A percentile compares a stretch with the other conserved stretches of the same genome.
These are phyloP conservation scores for Choiromyces venosus DNA, from an alignment of 495 filamentous ascomycete species.

Conservation along the genomic window DNA sequence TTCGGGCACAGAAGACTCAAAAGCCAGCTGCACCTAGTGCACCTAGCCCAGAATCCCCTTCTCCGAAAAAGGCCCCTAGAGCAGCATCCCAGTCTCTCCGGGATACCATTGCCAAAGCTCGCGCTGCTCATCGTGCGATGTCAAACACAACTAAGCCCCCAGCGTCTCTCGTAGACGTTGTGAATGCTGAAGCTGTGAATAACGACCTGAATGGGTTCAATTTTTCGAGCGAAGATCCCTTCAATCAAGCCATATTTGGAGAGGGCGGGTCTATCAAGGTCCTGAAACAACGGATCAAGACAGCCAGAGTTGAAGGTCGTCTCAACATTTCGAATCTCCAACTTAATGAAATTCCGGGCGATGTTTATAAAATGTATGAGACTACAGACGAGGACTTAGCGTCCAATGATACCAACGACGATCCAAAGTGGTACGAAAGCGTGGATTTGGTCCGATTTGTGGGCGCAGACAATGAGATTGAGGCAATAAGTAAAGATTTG, in stretches of 20 bases:
- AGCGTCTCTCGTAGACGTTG: slow-evolving; percentile 38
- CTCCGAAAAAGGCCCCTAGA: slow-evolving; percentile 50
- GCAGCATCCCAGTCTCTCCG: slow-evolving; percentile 67
- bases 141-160: slow-evolving; percentile 47
- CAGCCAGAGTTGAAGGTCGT: slow-evolving; percentile 71
- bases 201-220: slow-evolving; percentile 52
- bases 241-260: slow-evolving; percentile 59
- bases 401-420: slow-evolving; percentile 48
- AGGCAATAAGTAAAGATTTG: slow-evolving; percentile 61
- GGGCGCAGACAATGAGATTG: slow-evolving; percentile 87
- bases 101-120: slow-evolving; percentile 90
- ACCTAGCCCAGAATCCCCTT: slow-evolving; percentile 34
- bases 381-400: slow-evolving; percentile 55
- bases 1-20: slow-evolving; percentile 12
- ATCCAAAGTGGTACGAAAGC: slow-evolving; percentile 78
- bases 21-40: background rate
- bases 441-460: slow-evolving; percentile 86
- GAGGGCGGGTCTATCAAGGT: slow-evolving; percentile 54
- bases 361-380: slow-evolving; percentile 83
- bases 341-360: slow-evolving; percentile 69
- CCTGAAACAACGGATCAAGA: slow-evolving; percentile 66
- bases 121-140: slow-evolving; percentile 64
- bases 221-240: slow-evolving; percentile 59
- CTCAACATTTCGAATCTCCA: slow-evolving; percentile 87
- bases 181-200: slow-evolving; percentile 42